Percentiles rank a stretch among this genome's conserved stretches.
These are phyloP conservation scores for Geosmithia putterillii DNA, from an alignment of 2,329 filamentous ascomycete genomes.

Conservation along the genomic window DNA sequence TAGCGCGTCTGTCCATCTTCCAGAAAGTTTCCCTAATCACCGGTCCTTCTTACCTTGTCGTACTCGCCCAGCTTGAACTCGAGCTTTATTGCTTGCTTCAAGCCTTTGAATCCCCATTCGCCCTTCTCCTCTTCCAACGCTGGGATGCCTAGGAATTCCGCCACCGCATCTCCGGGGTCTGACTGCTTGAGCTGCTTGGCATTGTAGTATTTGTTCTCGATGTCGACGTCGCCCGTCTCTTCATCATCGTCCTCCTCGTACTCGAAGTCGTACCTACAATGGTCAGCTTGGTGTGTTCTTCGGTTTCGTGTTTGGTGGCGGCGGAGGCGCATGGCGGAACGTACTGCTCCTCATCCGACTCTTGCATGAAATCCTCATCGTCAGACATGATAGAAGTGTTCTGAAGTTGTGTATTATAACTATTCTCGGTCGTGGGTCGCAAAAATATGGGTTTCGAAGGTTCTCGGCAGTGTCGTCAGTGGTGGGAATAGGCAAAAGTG, in stretches of 20 bases:
- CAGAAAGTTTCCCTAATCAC: not conserved
- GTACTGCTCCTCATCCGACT: slow-evolving; percentile 33
- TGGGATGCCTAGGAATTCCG: slow-evolving; percentile 84
- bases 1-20: not conserved
- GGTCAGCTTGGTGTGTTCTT: slow-evolving; percentile 5
- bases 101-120: slow-evolving; percentile 96
- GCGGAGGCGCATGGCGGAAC: slow-evolving; percentile 3
- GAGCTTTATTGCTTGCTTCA: slow-evolving; percentile 96
- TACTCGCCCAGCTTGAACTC: slow-evolving; percentile 91
- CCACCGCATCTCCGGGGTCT: slow-evolving; percentile 78
- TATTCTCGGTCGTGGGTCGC: not conserved
- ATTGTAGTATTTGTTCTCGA: slow-evolving; percentile 99
- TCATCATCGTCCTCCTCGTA: slow-evolving; percentile 91
- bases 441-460: not conserved
- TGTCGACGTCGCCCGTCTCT: slow-evolving; percentile 77
- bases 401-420: not conserved
- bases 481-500: not conserved
- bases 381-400: slow-evolving; percentile 30
- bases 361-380: slow-evolving; percentile 36
- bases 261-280: slow-evolving; percentile 74
- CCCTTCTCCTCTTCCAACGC: slow-evolving; percentile 80
- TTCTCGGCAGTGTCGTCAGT: not conserved
- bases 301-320: not conserved
- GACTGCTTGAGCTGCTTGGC: slow-evolving; percentile 90
- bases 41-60: slow-evolving; percentile 46